Evolutionary conservation across 1,284 basidiomycete species (phyloP), one percentile per base, ranked within the genome.

Genomic region (Malassezia slooffiae): DNA sequence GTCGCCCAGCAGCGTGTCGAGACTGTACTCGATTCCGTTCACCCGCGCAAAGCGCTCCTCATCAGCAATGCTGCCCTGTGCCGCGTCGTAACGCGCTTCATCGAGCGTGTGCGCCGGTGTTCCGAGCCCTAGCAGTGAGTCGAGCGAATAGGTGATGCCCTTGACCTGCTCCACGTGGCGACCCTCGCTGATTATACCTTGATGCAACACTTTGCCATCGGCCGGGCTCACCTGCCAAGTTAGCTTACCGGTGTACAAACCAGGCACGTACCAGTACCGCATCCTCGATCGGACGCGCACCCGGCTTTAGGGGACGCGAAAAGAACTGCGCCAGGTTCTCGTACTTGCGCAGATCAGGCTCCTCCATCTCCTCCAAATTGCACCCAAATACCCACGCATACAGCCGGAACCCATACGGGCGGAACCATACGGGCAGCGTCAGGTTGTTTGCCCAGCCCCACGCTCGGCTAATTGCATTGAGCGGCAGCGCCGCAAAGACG

Each of bases 11-110:
- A 97, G 80, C 55, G 87, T 78, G 42, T 83, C 81, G 11, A 99
- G 78, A 34, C 80, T 85, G 73, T 99, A 97, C 55, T 87, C 82
- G 60, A 99, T 96, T 29, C 90, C 88, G 67, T 97, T 99, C 61
- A 99, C 85, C 59, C 85, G 81, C 2, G 91, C 91, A 64, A 99
- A 99, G 55, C 89, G 80, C 51, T 77, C 77, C 72, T 96, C 85
- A 58, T 84, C 77, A 30, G 86, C 80, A 20, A 78, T 69, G 21
- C 75, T 74, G 2, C 55, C 41, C 31, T 59, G 50, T 5, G 62
- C 59, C 5, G 19, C 15, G 26, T 47, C 17, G 38, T 23, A 17
- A n/a, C n/a, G n/a, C n/a, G n/a, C n/a, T 26, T 26, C 24, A 26
- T 26, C 12, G 12, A 7, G 24, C 7, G 24, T 26, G 17, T 20